Evolutionary conservation across 2,329 filamentous ascomycete genomes (phyloP).

Genomic region (Xylaria sp.): DNA sequence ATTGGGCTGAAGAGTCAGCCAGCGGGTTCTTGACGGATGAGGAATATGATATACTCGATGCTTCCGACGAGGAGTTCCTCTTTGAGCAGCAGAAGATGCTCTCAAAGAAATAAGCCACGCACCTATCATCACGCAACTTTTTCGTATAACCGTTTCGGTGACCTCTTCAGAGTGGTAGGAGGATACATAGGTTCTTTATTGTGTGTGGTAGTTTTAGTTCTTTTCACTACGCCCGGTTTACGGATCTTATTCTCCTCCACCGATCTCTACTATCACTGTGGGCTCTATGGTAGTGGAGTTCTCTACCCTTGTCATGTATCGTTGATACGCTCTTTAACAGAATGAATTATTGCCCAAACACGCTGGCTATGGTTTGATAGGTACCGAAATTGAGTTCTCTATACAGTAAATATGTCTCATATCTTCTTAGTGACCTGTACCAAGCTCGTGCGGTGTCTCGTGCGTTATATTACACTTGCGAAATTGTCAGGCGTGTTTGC

Average conservation of each 20-base stretch:
- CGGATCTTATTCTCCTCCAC: constrained; percentile 20
- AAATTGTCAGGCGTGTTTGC: neutral
- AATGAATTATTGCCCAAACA: constrained; percentile 34
- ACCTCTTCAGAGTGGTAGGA: constrained; percentile 7
- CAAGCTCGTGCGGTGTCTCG: neutral
- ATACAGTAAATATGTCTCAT: constrained; percentile 4
- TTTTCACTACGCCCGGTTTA: constrained; percentile 30
- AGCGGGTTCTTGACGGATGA: constrained; percentile 94
- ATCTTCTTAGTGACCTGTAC: neutral
- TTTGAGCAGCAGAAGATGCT: constrained; percentile 61
- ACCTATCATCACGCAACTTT: neutral
- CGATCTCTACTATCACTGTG: constrained; percentile 26
- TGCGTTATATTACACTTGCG: neutral
- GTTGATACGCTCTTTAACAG: constrained; percentile 39
- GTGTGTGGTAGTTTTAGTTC: constrained; percentile 29
- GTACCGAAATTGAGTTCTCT: constrained; percentile 37
- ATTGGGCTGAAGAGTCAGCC: constrained; percentile 70
- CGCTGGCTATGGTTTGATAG: constrained; percentile 29
- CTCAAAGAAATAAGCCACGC: constrained; percentile 42
- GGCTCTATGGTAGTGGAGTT: constrained; percentile 17
- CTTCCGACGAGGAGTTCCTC: constrained; percentile 86
- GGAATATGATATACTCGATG: constrained; percentile 97
- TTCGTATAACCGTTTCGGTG: constrained; percentile 6
- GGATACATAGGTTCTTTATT: constrained; percentile 14
- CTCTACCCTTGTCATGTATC: constrained; percentile 32